A percentile compares a stretch with the other conserved stretches of the same genome.
Conservation (phyloP, 108 stramenopile genomes). For the Discostella stelligeroides region DNA sequence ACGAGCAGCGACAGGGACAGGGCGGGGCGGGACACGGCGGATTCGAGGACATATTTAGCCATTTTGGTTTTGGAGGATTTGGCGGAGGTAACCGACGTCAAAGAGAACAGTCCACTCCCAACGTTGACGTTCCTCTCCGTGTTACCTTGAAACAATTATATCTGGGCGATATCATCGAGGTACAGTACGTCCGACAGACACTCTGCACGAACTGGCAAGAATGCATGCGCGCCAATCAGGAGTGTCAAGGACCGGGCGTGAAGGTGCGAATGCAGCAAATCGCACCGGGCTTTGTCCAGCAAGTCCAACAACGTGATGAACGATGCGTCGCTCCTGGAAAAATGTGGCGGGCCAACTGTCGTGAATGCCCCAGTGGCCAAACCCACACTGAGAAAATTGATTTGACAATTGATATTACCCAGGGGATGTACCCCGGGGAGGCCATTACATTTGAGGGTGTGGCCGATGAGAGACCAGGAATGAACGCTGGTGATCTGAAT, state of each 20-base stretch:
- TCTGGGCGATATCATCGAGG: slow-evolving; percentile 90
- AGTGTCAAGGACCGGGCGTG: slow-evolving; percentile 93
- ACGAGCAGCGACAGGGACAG: slow-evolving; percentile 73
- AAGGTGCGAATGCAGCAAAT: slow-evolving; percentile 90
- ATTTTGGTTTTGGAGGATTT: slow-evolving; percentile 81
- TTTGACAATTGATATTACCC: slow-evolving; percentile 87
- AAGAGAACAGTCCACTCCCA: slow-evolving; percentile 85
- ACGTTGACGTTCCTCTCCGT: slow-evolving; percentile 90
- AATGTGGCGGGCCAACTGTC: slow-evolving; percentile 88
- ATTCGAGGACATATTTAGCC: slow-evolving; percentile 79
- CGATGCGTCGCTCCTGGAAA: slow-evolving; percentile 94
- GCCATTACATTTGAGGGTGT: slow-evolving; percentile 87
- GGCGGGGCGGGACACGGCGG: slow-evolving; percentile 77
- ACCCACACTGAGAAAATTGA: slow-evolving; percentile 93
- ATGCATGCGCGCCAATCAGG: slow-evolving; percentile 79
- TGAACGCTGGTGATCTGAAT: slow-evolving; percentile 81
- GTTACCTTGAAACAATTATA: slow-evolving; percentile 94
- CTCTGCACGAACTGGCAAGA: slow-evolving; percentile 93
- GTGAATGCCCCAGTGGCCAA: slow-evolving; percentile 88
- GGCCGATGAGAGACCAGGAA: slow-evolving; percentile 89
- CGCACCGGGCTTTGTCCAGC: slow-evolving; percentile 98
- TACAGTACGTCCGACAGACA: slow-evolving; percentile 89
- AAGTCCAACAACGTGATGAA: slow-evolving; percentile 91
- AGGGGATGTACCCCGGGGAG: slow-evolving; percentile 87
- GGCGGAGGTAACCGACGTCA: slow-evolving; percentile 76